Evolutionary conservation across 2,329 filamentous ascomycete genomes (phyloP), one percentile per base, ranked within the genome.

Genomic region (Clathrospora elynae): DNA sequence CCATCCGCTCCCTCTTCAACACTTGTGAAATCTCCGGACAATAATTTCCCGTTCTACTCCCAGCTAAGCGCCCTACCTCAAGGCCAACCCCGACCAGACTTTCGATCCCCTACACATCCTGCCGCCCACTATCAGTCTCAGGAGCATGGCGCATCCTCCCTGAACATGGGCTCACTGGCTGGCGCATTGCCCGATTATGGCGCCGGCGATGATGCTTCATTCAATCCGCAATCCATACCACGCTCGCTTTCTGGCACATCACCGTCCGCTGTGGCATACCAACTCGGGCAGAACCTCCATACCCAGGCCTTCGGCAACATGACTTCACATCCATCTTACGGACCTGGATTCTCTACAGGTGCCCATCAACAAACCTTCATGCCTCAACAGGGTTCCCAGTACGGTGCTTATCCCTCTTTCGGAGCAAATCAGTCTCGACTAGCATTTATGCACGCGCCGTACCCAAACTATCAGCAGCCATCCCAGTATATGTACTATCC

Each of bases 211-310:
- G 37, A 46, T 10, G 45, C 24, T 16, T 47, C 56, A 20, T 34
- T 51, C 9, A 53, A 48, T 19, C 32, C 49, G 19, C 61, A 64
- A 20, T 54, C 56, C 11, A 43, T 53, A 38, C 67, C 68, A 36
- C 62, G 62, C 25, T 55, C 60, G n/a, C 42, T 71, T 10, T 65
- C 69, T 20, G 67, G 68, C 23, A 64, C 69, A 25, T 71, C 71
- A 5, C 62, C 68, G 33, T 67, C 71, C 16, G 70, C 70, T 7
- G 42, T 71, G n/a, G 66, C 68, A 24, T 73, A 72, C 33, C 70
- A 72, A 25, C 53, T 70, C 9, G 66, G 67, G 42, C 71, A 73
- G 29, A 71, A 62, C 24, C 30, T 68, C 6, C 71, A 73, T 34
- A 63, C 67, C 17, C 60, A 61, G 22, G 36, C 55, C 5, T 46